Base-by-base conservation (phyloP, 768 basidiomycete genomes). In the Trametes cingulata region DNA sequence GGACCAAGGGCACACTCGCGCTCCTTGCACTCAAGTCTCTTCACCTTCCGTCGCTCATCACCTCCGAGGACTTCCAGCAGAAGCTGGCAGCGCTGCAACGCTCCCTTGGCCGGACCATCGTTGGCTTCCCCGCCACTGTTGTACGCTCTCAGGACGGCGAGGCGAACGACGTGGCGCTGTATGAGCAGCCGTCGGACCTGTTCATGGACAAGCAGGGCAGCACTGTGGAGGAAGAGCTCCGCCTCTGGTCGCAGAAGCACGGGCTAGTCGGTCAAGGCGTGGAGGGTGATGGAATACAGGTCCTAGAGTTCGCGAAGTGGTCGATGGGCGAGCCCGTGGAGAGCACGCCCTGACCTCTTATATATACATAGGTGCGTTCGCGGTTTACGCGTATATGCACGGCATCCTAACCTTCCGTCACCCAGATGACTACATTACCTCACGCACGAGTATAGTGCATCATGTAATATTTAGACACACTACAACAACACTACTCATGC, bases 81-180 rank as follows among this genome's bases (percentile, higher is more conserved):
- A 83, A 89, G 39, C 74, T 91, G 17, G 77, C 77, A 33, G 78
- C 80, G 42, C 77, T 96, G 14, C 85, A 90, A 65, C 85, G 91
- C 22, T 82, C 88, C 2, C 63, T 96, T n/a, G 89, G 88, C 10
- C 82, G 93, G 41, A 95, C 96, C 73, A 87, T 93, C 51, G 85
- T 86, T 20, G 95, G 93, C 2, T 88, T 95, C 69, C 85, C 90
- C 25, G 91, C 91, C 0, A 73, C 74, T 15, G 77, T 76, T 0
- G 76, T 93, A 19, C 73, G 68, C 12, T 62, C 71, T 6, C 63
- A 63, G 1, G 67, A 69, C 5, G 72, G 57, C 22, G 60, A 50
- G 17, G 56, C 62, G 22, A 84, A 86, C 56, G 74, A 74, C 36
- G 82, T 80, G 2, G 83, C 84, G 7, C 72, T 93, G 46, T 90